Evolutionary conservation across 176 grass and related monocot species (phyloP).

Genomic region (Oryza australiensis): DNA sequence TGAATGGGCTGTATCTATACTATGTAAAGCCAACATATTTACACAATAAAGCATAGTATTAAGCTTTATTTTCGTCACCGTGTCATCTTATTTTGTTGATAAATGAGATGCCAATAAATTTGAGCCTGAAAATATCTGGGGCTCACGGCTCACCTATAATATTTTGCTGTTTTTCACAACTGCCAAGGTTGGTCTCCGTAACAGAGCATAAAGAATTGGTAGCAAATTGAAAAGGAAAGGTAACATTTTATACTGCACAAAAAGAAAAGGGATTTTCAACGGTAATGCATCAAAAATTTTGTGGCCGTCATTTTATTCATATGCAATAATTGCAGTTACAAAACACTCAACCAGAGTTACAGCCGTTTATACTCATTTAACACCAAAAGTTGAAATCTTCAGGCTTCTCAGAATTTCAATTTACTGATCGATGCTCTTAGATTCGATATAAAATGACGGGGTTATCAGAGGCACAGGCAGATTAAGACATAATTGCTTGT

Average conservation of each 20-base stretch:
- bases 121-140: neutral
- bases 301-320: neutral
- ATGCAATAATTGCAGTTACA: neutral
- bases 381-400: conserved; percentile 8
- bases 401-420: neutral
- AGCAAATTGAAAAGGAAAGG: neutral
- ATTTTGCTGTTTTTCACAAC: neutral
- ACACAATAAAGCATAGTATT: conserved; percentile 15
- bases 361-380: neutral
- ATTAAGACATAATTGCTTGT: neutral
- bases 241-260: neutral
- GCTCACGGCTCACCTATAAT: too few species aligned
- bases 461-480: neutral
- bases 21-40: conserved; percentile 39
- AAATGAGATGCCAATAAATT: neutral
- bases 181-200: neutral
- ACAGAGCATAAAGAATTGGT: neutral
- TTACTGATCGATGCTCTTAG: neutral
- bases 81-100: neutral
- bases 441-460: neutral
- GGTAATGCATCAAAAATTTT: neutral
- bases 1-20: conserved; percentile 23
- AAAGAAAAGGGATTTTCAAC: neutral
- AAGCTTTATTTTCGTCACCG: neutral
- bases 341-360: neutral